These are phyloP conservation scores for Iberis amara DNA, from an alignment of 441 rosid species.

Conservation along the genomic window DNA sequence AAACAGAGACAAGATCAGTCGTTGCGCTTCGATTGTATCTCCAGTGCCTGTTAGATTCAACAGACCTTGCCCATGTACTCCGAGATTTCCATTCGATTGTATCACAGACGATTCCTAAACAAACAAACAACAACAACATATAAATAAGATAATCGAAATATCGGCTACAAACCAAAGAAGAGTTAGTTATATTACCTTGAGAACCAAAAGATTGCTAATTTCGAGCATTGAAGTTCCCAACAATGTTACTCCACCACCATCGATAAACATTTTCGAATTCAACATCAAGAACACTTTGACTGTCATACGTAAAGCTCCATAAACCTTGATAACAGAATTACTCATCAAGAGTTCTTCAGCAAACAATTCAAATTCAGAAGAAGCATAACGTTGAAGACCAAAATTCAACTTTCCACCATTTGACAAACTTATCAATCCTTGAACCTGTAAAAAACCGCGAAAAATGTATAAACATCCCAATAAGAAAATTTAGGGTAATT, in stretches of 20 bases:
- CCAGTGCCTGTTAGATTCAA: slow-evolving; percentile 79
- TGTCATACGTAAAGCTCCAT: slow-evolving; percentile 84
- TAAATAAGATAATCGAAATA: background rate
- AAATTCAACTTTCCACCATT: slow-evolving; percentile 67
- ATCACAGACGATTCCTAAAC: slow-evolving; percentile 76
- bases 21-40: slow-evolving; percentile 76
- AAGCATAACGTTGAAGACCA: slow-evolving; percentile 72
- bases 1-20: slow-evolving; percentile 70
- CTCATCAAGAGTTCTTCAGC: slow-evolving; percentile 92
- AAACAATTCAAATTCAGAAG: slow-evolving; percentile 84
- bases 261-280: slow-evolving; percentile 82
- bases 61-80: slow-evolving; percentile 86
- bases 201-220: slow-evolving; percentile 83
- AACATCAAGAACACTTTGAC: slow-evolving; percentile 88
- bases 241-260: slow-evolving; percentile 66
- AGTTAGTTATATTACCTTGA: slow-evolving; percentile 48
- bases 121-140: background rate
- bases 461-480: background rate
- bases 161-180: slow-evolving; percentile 10
- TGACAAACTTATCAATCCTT: slow-evolving; percentile 63
- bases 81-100: slow-evolving; percentile 87
- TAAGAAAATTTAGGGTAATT: too few species aligned
- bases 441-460: slow-evolving; percentile 39
- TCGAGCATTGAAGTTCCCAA: slow-evolving; percentile 74
- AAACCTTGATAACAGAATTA: slow-evolving; percentile 75